Percentiles rank a stretch among this genome's conserved stretches.
These are phyloP conservation scores for Pythium chondricola DNA, from an alignment of 352 stramenopile genomes.

Conservation along the genomic window DNA sequence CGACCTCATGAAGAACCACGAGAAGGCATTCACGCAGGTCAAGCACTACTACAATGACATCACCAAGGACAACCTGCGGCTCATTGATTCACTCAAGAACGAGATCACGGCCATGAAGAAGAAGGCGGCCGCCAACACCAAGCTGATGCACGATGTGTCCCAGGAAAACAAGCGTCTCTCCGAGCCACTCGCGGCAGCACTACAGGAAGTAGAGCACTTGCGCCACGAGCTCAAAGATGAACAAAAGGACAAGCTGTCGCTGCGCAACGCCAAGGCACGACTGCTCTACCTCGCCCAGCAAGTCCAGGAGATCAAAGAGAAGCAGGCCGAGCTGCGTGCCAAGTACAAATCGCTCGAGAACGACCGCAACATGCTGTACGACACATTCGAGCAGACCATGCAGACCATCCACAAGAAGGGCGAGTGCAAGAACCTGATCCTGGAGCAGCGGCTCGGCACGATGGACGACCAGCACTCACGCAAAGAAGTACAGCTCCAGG, in stretches of 20 bases:
- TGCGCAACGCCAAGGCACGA: constrained; percentile 85
- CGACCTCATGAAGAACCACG: constrained; percentile 93
- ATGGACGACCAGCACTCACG: constrained; percentile 74
- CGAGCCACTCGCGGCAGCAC: constrained; percentile 77
- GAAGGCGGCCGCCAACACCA: constrained; percentile 86
- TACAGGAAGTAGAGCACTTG: constrained; percentile 87
- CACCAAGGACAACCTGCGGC: constrained; percentile 89
- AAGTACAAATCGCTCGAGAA: constrained; percentile 74
- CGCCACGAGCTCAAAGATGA: constrained; percentile 87
- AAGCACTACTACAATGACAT: constrained; percentile 97
- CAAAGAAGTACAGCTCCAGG: constrained; percentile 63
- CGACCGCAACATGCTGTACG: constrained; percentile 87
- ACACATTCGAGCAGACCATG: constrained; percentile 88
- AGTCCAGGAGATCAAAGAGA: constrained; percentile 50
- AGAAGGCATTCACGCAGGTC: constrained; percentile 91
- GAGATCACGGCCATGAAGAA: constrained; percentile 92
- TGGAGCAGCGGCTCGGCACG: constrained; percentile 75
- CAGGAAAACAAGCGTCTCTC: constrained; percentile 91
- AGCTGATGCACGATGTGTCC: constrained; percentile 90
- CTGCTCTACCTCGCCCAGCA: constrained; percentile 76
- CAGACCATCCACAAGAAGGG: constrained; percentile 86
- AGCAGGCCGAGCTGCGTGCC: constrained; percentile 59
- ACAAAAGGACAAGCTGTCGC: constrained; percentile 88
- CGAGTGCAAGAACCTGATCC: constrained; percentile 88
- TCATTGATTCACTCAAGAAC: constrained; percentile 91